Base-by-base conservation (phyloP, 2,329 filamentous ascomycete genomes). In the Alternaria consortialis region DNA sequence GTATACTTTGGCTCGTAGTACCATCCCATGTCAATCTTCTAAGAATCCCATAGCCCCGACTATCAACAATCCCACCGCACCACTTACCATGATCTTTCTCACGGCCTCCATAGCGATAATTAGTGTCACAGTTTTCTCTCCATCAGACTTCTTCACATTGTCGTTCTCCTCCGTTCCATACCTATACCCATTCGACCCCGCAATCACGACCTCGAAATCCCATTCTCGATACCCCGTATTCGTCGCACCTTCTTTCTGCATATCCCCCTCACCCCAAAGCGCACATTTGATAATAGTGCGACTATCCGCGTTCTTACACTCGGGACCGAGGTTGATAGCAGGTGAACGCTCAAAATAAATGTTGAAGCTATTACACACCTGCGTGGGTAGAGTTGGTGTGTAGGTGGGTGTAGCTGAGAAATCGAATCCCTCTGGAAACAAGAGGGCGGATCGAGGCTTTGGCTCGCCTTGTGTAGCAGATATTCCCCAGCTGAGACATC, bases 341-440 rank as follows among this genome's bases (percentile, higher is more conserved):
- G 58, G 58, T 3, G 58, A 47, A 34, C 58, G 58, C 34, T 61
- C 58, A 25, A 53, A 61, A 13, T 61, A 61, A 7, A 58, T 34
- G 36, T 61, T 61, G 48, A 61, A 58, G n/a, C 58, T 54, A 11
- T 37, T 17, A 34, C 58, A 61, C 8, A 13, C 5, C 12, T 39
- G 58, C 13, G 8, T 12, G 20, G n/a, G 13, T 36, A 6, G 3
- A 11, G 13, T 2, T 4, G 20, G 7, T 15, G 20, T 20, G 25
- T n/a, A 17, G 13, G 20, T 32, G 7, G 17, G 17, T 25, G 17
- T 32, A 29, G 13, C 3, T 5, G 25, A 20, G 7, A 12, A 12
- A 3, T 27, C 17, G 43, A 23, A 17, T 7, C 6, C 27, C 5
- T 23, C 6, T 47, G n/a, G 4, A 9, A 12, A 11, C 2, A 9